Base-by-base conservation (phyloP, 192 early-diverging fungal genomes). In the Coemansia sp. region DNA sequence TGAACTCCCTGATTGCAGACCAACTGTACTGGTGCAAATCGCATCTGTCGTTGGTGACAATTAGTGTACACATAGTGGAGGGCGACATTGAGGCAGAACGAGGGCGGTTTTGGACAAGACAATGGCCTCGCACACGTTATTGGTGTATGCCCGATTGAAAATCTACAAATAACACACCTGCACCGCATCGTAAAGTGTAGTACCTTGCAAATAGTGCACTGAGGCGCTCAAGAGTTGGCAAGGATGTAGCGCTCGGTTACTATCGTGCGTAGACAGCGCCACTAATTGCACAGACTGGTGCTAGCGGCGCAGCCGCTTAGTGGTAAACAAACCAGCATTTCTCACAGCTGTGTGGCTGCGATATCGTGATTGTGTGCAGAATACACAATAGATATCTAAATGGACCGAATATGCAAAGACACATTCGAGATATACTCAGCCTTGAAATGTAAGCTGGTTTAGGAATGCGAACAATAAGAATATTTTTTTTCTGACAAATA, bases 111-210 rank as follows among this genome's bases (percentile, higher is more conserved):
- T 17, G 31, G 29, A 31, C 16, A 34, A 27, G 24, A 57, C 54
- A 57, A 57, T 57, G 54, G 4, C 16, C 54, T 19, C 13, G 31
- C 54, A 34, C 14, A 33, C 29, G 13, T 31, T 33, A 27, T 11
- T 56, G 53, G 29, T 56, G 27, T 35, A 34, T 57, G 31, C 54
- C 54, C 33, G 54, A 57, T 57, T 57, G 54, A 57, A 36, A 57
- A 35, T 57, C 31, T 57, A 17, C 31, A 33, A 57, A 57, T 57
- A 57, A 57, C 35, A 57, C 31, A 35, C 31, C 27, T 57, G 54
- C 54, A 34, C 54, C 33, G 16, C 27, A n/a, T 31, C 4, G 31
- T 33, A 29, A 57, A 14, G 29, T 57, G 24, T 57, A 57, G 54
- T 57, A 35, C 7, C 31, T 27, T 29, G 54, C 6, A 5, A 57